Base-by-base conservation (phyloP, 2,329 filamentous ascomycete genomes). In the Acephala macrosclerotiorum region DNA sequence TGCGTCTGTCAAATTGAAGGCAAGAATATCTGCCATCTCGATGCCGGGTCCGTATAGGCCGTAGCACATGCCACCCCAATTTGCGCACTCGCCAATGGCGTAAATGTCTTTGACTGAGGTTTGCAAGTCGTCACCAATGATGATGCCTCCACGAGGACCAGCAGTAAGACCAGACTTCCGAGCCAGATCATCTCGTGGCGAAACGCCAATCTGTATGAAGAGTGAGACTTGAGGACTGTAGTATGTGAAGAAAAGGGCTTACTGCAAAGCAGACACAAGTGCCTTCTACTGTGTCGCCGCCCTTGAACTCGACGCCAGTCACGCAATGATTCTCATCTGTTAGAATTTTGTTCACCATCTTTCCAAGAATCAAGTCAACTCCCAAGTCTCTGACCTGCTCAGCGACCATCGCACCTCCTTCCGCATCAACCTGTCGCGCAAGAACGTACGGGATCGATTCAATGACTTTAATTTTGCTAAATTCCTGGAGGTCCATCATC, bases 21-120 rank as follows among this genome's bases (percentile, higher is more conserved):
- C 89, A 3, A 97, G 86, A 0, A 97, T 89, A 71, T 97, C 94
- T 0, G 94, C 94, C 92, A 97, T 97, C 78, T 97, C 94, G 40
- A 97, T 86, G 20, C 94, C 94, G 0, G 94, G 94, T 0, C 91
- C 93, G 71, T 97, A 97, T 20, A 97, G 86, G 6, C 94, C 94
- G 71, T 93, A 97, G 0, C 92, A 94, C 78, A 96, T 91, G 71
- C 88, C 90, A 68, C 94, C 85, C 92, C 93, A 97, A 79, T 90
- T 96, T 4, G 94, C 93, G 73, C 94, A 97, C 79, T 97, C 94
- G 63, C 94, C 94, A 58, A 97, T 91, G 56, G 94, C 94, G 75
- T 96, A 97, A 58, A 97, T 87, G 68, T 91, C 88, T 0, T 87
- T 82, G 3, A 84, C 77, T 35, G 87, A 96, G 1, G 94, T 97